These are phyloP conservation scores for Paramecium biaurelia DNA, from an alignment of 73 alveolate genomes.

Conservation along the genomic window DNA sequence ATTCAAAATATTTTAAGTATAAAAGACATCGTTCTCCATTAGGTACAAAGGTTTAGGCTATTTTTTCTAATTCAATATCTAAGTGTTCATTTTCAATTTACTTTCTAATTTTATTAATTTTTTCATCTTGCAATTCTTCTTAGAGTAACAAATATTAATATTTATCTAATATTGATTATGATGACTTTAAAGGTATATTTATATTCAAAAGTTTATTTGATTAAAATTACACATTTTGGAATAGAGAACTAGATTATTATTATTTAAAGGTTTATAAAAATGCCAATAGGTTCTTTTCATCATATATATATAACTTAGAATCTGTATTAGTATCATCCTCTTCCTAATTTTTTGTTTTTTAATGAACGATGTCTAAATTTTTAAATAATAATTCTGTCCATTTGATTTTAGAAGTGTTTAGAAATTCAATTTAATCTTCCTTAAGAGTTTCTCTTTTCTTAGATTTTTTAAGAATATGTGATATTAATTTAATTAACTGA, in stretches of 20 bases:
- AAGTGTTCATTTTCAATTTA: background rate
- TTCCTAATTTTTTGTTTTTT: background rate
- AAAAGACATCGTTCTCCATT: background rate
- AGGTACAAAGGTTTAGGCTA: background rate
- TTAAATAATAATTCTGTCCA: constrained; percentile 35
- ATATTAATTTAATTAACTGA: background rate
- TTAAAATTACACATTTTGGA: background rate
- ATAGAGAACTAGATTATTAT: background rate
- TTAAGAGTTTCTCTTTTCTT: background rate
- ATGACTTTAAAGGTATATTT: background rate
- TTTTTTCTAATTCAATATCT: constrained; percentile 26
- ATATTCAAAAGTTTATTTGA: background rate
- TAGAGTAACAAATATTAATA: background rate
- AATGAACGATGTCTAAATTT: constrained; percentile 33
- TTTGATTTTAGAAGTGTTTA: background rate
- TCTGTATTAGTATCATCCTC: constrained; percentile 18
- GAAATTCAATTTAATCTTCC: background rate
- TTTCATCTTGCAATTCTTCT: constrained; percentile 16
- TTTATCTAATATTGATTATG: background rate
- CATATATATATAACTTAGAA: constrained; percentile 3
- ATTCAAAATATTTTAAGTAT: constrained; percentile 28
- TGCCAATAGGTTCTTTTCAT: background rate
- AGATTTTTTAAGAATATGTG: background rate
- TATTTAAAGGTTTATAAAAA: background rate
- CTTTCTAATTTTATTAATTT: background rate